Percentiles rank a stretch among this genome's conserved stretches.
Conservation (phyloP, 2,329 filamentous ascomycete genomes). For the Akanthomyces lecanii region DNA sequence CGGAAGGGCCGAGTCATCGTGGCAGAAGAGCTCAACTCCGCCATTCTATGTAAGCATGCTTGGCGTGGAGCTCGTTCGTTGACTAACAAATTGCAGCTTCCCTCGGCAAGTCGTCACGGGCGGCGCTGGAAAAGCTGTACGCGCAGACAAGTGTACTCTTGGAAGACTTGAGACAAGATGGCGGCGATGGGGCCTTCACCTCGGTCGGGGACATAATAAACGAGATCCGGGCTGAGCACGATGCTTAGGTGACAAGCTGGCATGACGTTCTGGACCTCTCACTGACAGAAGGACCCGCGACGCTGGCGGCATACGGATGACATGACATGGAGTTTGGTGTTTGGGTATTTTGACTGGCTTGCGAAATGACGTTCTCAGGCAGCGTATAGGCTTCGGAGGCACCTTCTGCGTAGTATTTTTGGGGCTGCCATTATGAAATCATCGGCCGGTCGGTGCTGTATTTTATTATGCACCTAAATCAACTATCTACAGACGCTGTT, state of each 20-base stretch:
- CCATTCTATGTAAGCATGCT: slow-evolving; percentile 72
- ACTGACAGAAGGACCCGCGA: background rate
- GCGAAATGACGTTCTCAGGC: background rate
- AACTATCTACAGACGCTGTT: background rate
- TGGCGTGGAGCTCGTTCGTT: background rate
- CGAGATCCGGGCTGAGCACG: slow-evolving; percentile 32
- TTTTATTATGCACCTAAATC: background rate
- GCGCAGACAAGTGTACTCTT: slow-evolving; percentile 83
- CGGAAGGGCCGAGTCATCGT: slow-evolving; percentile 69
- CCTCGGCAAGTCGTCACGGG: slow-evolving; percentile 81
- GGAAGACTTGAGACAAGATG: slow-evolving; percentile 74
- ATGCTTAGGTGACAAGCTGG: background rate
- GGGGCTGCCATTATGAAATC: background rate
- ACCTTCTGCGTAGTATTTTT: background rate
- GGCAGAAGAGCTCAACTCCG: slow-evolving; percentile 90
- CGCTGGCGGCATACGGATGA: background rate
- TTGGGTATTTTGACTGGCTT: background rate
- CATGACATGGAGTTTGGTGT: slow-evolving; percentile 9
- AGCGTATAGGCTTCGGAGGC: background rate
- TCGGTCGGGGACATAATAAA: slow-evolving; percentile 52
- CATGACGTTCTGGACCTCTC: background rate
- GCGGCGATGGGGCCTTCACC: slow-evolving; percentile 78
- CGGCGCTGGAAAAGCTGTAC: slow-evolving; percentile 78
- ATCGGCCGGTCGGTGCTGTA: background rate
- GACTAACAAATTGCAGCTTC: slow-evolving; percentile 57